Evolutionary conservation across 2,329 filamentous ascomycete genomes (phyloP).

Genomic region (Lachnellula cervina): DNA sequence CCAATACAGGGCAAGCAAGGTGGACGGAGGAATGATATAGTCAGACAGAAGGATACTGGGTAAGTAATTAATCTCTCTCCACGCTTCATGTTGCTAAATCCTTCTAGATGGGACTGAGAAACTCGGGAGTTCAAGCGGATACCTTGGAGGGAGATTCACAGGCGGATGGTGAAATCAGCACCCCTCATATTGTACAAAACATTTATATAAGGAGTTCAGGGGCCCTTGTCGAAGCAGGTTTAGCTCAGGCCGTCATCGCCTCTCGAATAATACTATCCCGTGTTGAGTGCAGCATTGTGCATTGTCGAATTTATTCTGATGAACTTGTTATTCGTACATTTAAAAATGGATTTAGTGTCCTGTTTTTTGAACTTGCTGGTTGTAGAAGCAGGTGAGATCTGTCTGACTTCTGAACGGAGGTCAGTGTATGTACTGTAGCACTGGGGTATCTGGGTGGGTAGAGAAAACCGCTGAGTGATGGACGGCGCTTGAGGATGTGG

Average conservation of each 20-base stretch:
- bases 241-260: neutral
- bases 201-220: neutral
- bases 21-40: slow-evolving; percentile 59
- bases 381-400: too few relatives aligned
- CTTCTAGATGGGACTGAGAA: slow-evolving; percentile 31
- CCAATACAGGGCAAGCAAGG: slow-evolving; percentile 60
- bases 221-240: neutral
- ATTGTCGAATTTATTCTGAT: too few relatives aligned
- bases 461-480: too few relatives aligned
- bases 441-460: too few relatives aligned
- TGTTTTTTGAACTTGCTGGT: too few relatives aligned
- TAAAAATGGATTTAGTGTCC: too few relatives aligned
- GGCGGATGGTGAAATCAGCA: neutral
- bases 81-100: slow-evolving; percentile 5
- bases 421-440: too few relatives aligned
- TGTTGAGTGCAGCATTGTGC: neutral
- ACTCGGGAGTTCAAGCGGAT: neutral
- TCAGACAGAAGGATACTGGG: slow-evolving; percentile 76
- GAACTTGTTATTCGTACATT: too few relatives aligned
- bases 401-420: too few relatives aligned
- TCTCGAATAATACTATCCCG: neutral
- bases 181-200: neutral
- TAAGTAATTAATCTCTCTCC: slow-evolving; percentile 38
- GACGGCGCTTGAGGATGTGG: too few relatives aligned
- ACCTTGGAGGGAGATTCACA: neutral